A percentile compares a stretch with the other conserved stretches of the same genome.
phyloP scores from a whole-genome alignment of 306 rosid genomes.

The Citrullus mucosospermus region DNA sequence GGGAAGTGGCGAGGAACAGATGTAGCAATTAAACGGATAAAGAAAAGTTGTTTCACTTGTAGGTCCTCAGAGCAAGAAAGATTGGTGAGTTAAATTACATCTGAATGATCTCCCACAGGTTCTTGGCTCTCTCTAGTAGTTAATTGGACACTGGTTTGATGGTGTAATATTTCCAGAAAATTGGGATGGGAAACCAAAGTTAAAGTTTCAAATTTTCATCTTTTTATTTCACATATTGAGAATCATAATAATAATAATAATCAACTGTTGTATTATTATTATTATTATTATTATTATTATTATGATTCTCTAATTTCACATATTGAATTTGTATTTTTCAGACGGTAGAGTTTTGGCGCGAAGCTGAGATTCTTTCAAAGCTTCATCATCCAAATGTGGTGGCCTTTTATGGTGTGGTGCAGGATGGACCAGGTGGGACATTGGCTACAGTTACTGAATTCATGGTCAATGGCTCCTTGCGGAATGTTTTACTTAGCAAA shows the following conservation, averaged over 20 bases:
- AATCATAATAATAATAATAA: no score
- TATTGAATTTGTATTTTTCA: slow-evolving; percentile 15
- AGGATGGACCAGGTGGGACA: slow-evolving; percentile 78
- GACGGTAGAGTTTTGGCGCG: slow-evolving; percentile 80
- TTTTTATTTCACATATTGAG: no score
- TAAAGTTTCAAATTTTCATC: neutral
- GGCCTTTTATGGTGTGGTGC: slow-evolving; percentile 52
- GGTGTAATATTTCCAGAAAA: neutral
- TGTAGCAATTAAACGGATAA: slow-evolving; percentile 75
- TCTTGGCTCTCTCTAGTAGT: neutral
- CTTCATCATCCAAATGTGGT: slow-evolving; percentile 94
- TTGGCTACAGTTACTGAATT: slow-evolving; percentile 75
- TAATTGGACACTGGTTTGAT: neutral
- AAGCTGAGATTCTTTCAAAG: slow-evolving; percentile 70
- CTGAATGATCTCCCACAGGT: neutral
- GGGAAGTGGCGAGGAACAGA: slow-evolving; percentile 87
- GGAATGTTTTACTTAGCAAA: slow-evolving; percentile 61
- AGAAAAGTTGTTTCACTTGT: slow-evolving; percentile 63
- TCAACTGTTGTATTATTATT: neutral
- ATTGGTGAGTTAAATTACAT: slow-evolving; percentile 31
- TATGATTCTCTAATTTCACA: slow-evolving; percentile 7
- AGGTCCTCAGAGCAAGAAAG: slow-evolving; percentile 66
- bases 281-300: no score
- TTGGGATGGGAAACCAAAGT: neutral
- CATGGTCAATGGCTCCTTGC: slow-evolving; percentile 88